A percentile compares a stretch with the other conserved stretches of the same genome.
Conservation (phyloP, 805 yeast genomes). For the Blastobotrys peoriensis region DNA sequence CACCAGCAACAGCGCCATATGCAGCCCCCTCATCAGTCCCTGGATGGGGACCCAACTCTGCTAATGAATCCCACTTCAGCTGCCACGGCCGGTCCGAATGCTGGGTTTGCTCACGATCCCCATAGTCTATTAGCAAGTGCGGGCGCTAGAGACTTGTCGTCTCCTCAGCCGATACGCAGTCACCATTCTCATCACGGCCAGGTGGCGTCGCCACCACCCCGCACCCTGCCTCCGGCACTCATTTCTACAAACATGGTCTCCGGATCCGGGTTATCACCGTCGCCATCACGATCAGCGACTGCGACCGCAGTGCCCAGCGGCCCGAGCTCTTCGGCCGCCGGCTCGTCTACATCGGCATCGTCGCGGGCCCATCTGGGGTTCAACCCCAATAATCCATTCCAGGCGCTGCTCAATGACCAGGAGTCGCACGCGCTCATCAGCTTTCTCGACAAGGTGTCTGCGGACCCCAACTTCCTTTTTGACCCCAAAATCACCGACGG, state of each 20-base stretch:
- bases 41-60: too few species aligned
- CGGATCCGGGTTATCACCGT: background rate
- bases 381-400: background rate
- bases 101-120: too few species aligned
- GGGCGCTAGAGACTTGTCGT: too few species aligned
- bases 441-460: conserved; percentile 27
- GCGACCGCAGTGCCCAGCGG: too few species aligned
- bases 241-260: background rate
- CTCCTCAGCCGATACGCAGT: too few species aligned
- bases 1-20: background rate
- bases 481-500: conserved; percentile 27
- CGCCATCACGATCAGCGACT: background rate
- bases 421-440: conserved; percentile 27
- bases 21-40: too few species aligned
- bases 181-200: too few species aligned
- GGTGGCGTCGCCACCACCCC: background rate
- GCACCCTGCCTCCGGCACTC: background rate
- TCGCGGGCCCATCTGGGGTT: background rate
- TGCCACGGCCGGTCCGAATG: too few species aligned
- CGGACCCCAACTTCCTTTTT: conserved; percentile 27
- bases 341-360: background rate
- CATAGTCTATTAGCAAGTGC: too few species aligned
- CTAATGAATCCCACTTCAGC: too few species aligned
- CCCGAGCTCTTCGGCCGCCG: too few species aligned
- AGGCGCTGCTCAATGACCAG: conserved; percentile 23